Evolutionary conservation across 2,329 filamentous ascomycete species (phyloP).

Genomic region (Colletotrichum sp.): DNA sequence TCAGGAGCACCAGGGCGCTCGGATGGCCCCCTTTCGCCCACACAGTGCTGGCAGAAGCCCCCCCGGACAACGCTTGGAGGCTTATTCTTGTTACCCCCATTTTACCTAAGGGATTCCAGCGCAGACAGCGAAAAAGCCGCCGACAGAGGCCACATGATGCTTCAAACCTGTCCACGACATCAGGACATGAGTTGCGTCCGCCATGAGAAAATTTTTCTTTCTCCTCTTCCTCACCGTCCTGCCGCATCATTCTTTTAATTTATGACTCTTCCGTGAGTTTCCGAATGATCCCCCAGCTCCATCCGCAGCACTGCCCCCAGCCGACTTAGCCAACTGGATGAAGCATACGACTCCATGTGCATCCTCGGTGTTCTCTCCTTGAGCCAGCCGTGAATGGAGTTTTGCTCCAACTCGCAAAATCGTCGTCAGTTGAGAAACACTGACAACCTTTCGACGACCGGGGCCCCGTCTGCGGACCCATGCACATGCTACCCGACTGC

Average conservation of each 20-base stretch:
- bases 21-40: background rate
- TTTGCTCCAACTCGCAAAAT: background rate
- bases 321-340: background rate
- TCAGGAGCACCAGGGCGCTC: background rate
- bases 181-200: background rate
- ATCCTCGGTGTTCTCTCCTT: background rate
- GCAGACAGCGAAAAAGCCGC: background rate
- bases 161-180: background rate
- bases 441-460: background rate
- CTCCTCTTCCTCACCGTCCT: background rate
- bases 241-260: background rate
- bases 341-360: background rate
- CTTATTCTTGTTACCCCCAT: constrained; percentile 2
- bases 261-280: background rate
- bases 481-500: background rate
- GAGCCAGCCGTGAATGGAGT: background rate
- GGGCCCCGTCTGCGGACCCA: background rate
- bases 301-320: background rate
- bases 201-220: background rate
- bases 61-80: background rate
- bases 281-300: background rate
- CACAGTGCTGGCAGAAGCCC: background rate
- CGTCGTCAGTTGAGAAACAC: background rate
- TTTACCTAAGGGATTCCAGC: background rate
- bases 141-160: background rate